Percentiles rank a stretch among this genome's conserved stretches.
phyloP scores from a whole-genome alignment of 768 basidiomycete species.

The Serendipita sp. region DNA sequence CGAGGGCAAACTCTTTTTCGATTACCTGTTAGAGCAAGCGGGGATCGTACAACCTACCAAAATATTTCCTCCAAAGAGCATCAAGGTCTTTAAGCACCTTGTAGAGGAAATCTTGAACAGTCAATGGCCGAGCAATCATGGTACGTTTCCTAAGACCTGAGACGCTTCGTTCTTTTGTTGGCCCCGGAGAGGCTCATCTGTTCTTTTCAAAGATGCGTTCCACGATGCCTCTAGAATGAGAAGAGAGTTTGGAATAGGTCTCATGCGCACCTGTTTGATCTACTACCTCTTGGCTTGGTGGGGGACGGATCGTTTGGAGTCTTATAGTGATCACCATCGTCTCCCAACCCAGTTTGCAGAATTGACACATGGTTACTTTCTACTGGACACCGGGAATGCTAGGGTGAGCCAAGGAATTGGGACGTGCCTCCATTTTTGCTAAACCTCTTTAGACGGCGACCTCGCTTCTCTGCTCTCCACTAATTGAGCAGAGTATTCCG shows the following conservation, averaged over 20 bases:
- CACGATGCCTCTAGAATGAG: neutral
- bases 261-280: neutral
- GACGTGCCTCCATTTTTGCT: neutral
- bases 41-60: neutral
- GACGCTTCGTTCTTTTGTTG: too few relatives aligned
- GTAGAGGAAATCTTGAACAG: neutral
- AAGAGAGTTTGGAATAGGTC: neutral
- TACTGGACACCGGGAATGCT: neutral
- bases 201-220: too few relatives aligned
- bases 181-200: too few relatives aligned
- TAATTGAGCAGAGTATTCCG: neutral
- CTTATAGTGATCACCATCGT: neutral
- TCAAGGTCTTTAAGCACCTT: neutral
- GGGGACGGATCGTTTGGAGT: neutral
- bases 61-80: neutral
- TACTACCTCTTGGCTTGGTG: slow-evolving; percentile 4
- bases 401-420: neutral
- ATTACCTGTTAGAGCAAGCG: neutral
- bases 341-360: neutral
- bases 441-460: neutral
- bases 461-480: neutral
- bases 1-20: neutral
- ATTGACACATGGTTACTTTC: neutral
- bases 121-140: neutral
- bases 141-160: too few relatives aligned